Evolutionary conservation across 2,329 filamentous ascomycete genomes (phyloP).

Genomic region (Leptographium wingfieldii): DNA sequence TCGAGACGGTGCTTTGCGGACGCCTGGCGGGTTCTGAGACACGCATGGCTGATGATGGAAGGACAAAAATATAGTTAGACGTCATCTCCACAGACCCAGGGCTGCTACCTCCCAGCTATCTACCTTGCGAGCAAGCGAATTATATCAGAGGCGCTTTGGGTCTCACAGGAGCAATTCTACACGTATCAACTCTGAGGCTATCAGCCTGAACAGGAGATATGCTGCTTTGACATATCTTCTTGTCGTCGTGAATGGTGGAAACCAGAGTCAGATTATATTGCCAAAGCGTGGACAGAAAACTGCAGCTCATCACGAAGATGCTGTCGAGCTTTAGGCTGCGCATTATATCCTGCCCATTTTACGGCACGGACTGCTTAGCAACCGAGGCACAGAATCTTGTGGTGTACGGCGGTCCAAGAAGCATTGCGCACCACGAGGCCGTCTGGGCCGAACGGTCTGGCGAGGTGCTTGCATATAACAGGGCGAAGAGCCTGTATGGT

Average conservation of each 20-base stretch:
- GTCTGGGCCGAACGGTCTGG: constrained; percentile 31
- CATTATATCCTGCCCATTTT: constrained; percentile 23
- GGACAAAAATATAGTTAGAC: neutral
- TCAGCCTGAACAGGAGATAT: constrained; percentile 31
- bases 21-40: constrained; percentile 18
- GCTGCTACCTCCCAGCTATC: neutral
- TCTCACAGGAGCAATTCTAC: neutral
- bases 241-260: constrained; percentile 40
- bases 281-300: constrained; percentile 10
- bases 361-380: constrained; percentile 23
- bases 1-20: constrained; percentile 25
- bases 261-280: constrained; percentile 17
- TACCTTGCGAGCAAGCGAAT: neutral
- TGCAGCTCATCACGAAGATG: constrained; percentile 11
- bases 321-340: constrained; percentile 18
- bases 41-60: neutral
- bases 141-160: neutral
- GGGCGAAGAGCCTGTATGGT: constrained; percentile 14
- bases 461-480: constrained; percentile 23
- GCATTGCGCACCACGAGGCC: constrained; percentile 30
- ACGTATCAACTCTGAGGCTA: neutral
- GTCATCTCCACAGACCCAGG: neutral
- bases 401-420: constrained; percentile 30
- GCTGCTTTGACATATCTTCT: constrained; percentile 34
- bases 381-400: constrained; percentile 28